Conservation (phyloP, 352 stramenopile species). For the Pythium periplocum region DNA sequence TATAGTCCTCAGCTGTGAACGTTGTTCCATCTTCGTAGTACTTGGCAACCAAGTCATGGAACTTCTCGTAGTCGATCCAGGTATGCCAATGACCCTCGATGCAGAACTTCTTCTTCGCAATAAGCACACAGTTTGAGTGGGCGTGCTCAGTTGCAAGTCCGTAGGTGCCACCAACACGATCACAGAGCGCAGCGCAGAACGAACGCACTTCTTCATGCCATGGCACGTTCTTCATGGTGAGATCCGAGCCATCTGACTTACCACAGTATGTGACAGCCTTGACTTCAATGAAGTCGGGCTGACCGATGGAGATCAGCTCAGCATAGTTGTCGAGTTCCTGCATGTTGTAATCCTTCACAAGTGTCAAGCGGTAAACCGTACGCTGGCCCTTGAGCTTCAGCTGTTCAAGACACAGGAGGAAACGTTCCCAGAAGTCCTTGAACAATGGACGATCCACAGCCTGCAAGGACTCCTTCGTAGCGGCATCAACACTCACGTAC, state of each 20-base stretch:
- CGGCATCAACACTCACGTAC: slow-evolving; percentile 98
- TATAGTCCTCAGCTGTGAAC: slow-evolving; percentile 95
- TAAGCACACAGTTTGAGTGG: slow-evolving; percentile 94
- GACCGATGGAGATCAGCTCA: slow-evolving; percentile 88
- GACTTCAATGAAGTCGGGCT: slow-evolving; percentile 93
- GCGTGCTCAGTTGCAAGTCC: slow-evolving; percentile 94
- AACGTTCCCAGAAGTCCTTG: slow-evolving; percentile 97
- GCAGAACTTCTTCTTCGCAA: slow-evolving; percentile 90
- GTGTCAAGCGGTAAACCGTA: slow-evolving; percentile 95
- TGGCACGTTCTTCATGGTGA: slow-evolving; percentile 98
- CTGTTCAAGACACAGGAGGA: slow-evolving; percentile 87
- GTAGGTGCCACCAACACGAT: slow-evolving; percentile 85
- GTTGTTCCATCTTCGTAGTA: slow-evolving; percentile 77
- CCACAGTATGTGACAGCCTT: slow-evolving; percentile 99
- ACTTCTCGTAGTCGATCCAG: slow-evolving; percentile 99
- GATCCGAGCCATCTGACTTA: slow-evolving; percentile 95
- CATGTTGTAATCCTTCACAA: slow-evolving; percentile 99
- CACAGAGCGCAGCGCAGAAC: slow-evolving; percentile 83
- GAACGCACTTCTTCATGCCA: slow-evolving; percentile 97
- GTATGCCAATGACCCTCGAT: slow-evolving; percentile 94
- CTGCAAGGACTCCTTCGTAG: slow-evolving; percentile 94
- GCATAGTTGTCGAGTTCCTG: slow-evolving; percentile 94
- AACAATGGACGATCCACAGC: slow-evolving; percentile 96
- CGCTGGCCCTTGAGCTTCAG: slow-evolving; percentile 94
- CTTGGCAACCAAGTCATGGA: slow-evolving; percentile 84